Evolutionary conservation across 2,329 filamentous ascomycete species (phyloP).

Genomic region (Talaromyces albobiverticillius): DNA sequence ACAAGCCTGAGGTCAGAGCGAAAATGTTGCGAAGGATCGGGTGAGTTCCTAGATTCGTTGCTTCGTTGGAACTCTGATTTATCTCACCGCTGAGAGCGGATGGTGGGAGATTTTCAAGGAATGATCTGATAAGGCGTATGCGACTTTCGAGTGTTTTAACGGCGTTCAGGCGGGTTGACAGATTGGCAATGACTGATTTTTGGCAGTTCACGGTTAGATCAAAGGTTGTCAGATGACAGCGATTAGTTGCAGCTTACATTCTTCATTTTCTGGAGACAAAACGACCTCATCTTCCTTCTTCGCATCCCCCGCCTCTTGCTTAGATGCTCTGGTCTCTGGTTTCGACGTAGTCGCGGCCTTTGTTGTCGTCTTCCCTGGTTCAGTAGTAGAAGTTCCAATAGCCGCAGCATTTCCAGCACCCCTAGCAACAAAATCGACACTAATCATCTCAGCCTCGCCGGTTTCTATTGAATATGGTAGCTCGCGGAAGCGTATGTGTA

Average conservation of each 20-base stretch:
- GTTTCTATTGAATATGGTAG: slow-evolving; percentile 87
- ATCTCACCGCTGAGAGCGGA: slow-evolving; percentile 56
- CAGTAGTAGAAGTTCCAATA: slow-evolving; percentile 32
- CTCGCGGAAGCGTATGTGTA: slow-evolving; percentile 74
- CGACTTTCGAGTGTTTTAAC: slow-evolving; percentile 87
- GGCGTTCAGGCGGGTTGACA: slow-evolving; percentile 87
- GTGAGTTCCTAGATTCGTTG: slow-evolving; percentile 45
- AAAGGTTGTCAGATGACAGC: neutral
- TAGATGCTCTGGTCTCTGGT: slow-evolving; percentile 31
- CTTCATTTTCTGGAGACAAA: slow-evolving; percentile 62
- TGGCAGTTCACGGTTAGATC: slow-evolving; percentile 12
- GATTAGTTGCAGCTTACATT: slow-evolving; percentile 43
- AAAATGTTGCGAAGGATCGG: slow-evolving; percentile 83
- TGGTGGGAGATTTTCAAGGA: slow-evolving; percentile 69
- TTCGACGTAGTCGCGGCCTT: slow-evolving; percentile 29
- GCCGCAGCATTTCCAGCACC: slow-evolving; percentile 78
- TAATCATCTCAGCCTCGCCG: slow-evolving; percentile 96
- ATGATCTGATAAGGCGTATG: slow-evolving; percentile 69
- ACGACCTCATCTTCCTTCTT: slow-evolving; percentile 27
- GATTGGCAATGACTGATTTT: slow-evolving; percentile 55
- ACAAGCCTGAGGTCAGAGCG: slow-evolving; percentile 77
- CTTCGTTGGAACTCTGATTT: slow-evolving; percentile 27
- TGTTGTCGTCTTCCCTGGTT: slow-evolving; percentile 19
- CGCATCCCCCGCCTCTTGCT: slow-evolving; percentile 26
- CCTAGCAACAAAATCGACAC: slow-evolving; percentile 86